These are phyloP conservation scores for Purshia tridentata DNA, from an alignment of 306 rosid genomes.

Conservation along the genomic window DNA sequence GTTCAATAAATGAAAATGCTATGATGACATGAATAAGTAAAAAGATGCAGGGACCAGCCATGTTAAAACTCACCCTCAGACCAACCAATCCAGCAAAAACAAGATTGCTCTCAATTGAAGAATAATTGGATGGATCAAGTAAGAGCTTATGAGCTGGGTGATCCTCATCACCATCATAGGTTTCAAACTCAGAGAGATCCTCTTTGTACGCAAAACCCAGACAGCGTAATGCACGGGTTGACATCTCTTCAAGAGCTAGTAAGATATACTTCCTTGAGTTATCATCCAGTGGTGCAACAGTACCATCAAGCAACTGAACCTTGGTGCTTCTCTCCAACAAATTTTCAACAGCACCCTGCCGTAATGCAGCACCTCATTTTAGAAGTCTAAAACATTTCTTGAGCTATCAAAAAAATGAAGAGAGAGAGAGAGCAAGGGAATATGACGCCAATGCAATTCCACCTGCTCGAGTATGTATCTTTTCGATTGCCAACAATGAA, in stretches of 20 bases:
- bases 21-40: conserved; percentile 19
- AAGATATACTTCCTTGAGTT: conserved; percentile 54
- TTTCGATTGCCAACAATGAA: not conserved
- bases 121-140: conserved; percentile 75
- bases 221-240: conserved; percentile 76
- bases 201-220: conserved; percentile 92
- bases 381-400: not conserved
- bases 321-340: conserved; percentile 75
- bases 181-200: conserved; percentile 49
- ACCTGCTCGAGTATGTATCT: not conserved
- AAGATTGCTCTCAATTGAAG: conserved; percentile 76
- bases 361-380: conserved; percentile 16
- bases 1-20: conserved; percentile 14
- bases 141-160: conserved; percentile 85
- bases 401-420: not conserved
- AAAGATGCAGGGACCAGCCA: conserved; percentile 12
- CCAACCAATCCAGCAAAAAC: conserved; percentile 84
- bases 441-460: not conserved
- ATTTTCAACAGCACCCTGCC: conserved; percentile 88
- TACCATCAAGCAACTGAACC: conserved; percentile 76
- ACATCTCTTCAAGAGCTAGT: conserved; percentile 71
- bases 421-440: not conserved
- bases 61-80: conserved; percentile 64
- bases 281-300: conserved; percentile 54
- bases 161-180: conserved; percentile 66